phyloP scores from a whole-genome alignment of 176 grass and related monocot genomes.

The Tillandsia leiboldiana region DNA sequence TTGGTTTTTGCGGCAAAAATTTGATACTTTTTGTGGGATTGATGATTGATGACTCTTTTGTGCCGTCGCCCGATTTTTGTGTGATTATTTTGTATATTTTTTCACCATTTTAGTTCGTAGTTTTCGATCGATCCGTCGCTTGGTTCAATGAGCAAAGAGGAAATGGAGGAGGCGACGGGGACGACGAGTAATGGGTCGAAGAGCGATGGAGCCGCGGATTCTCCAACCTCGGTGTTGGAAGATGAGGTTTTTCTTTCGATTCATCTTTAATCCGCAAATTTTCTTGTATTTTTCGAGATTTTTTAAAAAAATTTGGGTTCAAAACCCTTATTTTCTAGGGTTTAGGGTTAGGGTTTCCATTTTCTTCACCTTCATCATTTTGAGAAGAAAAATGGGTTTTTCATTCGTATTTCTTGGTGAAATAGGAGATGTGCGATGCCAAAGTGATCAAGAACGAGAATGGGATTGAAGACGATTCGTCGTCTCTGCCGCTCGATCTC shows the following conservation, averaged over 20 bases:
- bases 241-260: slow-evolving; percentile 44
- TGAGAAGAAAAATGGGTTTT: not conserved
- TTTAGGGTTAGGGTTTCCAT: slow-evolving; percentile 30
- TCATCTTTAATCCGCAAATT: not conserved
- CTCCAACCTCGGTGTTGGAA: slow-evolving; percentile 79
- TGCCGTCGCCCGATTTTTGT: not conserved
- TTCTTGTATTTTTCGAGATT: slow-evolving; percentile 2
- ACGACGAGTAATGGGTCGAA: not conserved
- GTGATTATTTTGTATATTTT: not conserved
- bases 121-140: slow-evolving; percentile 17
- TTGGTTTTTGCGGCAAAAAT: not conserved
- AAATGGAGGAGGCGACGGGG: slow-evolving; percentile 33
- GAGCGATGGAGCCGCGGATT: slow-evolving; percentile 33
- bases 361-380: not conserved
- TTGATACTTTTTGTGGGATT: not conserved
- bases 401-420: not conserved
- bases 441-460: slow-evolving; percentile 6
- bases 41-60: not conserved
- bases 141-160: slow-evolving; percentile 2
- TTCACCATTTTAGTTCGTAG: not conserved
- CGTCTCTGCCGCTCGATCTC: slow-evolving; percentile 38
- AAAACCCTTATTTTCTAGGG: not conserved
- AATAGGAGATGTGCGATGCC: slow-evolving; percentile 36
- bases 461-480: slow-evolving; percentile 12
- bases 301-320: slow-evolving; percentile 2